phyloP scores from a whole-genome alignment of 371 early-diverging fungal species.

The Rhizopus microsporus region DNA sequence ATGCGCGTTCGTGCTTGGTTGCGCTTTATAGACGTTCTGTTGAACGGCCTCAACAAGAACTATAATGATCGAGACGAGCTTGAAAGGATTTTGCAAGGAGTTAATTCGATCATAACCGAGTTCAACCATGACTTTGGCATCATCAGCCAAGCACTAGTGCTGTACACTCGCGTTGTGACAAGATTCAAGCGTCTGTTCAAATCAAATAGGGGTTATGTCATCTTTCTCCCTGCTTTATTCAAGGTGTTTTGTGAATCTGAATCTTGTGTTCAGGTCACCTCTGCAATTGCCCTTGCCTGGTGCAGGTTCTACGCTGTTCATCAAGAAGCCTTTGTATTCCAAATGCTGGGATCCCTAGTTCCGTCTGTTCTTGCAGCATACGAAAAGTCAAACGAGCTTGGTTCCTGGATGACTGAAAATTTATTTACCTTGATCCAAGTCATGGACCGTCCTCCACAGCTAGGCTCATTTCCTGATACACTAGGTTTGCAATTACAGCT shows the following conservation, averaged over 20 bases:
- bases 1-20: slow-evolving; percentile 65
- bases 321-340: slow-evolving; percentile 69
- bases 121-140: slow-evolving; percentile 59
- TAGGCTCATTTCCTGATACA: slow-evolving; percentile 47
- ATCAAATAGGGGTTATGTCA: slow-evolving; percentile 60
- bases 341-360: slow-evolving; percentile 64
- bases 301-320: slow-evolving; percentile 66
- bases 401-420: slow-evolving; percentile 50
- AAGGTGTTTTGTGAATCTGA: slow-evolving; percentile 62
- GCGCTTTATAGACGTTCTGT: slow-evolving; percentile 53
- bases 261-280: slow-evolving; percentile 40
- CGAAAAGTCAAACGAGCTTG: slow-evolving; percentile 31
- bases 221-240: slow-evolving; percentile 62
- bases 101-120: slow-evolving; percentile 56
- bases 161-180: slow-evolving; percentile 60
- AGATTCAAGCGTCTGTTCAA: slow-evolving; percentile 62
- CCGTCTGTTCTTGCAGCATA: slow-evolving; percentile 56
- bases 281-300: slow-evolving; percentile 61
- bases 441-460: slow-evolving; percentile 45
- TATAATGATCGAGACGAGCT: slow-evolving; percentile 60
- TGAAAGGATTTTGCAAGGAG: slow-evolving; percentile 57
- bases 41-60: slow-evolving; percentile 58
- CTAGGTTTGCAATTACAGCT: slow-evolving; percentile 50
- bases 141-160: slow-evolving; percentile 55
- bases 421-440: slow-evolving; percentile 46